A percentile compares a stretch with the other conserved stretches of the same genome.
These are phyloP conservation scores for Cymodocea nodosa DNA, from an alignment of 116 monocot genomes.

Conservation along the genomic window DNA sequence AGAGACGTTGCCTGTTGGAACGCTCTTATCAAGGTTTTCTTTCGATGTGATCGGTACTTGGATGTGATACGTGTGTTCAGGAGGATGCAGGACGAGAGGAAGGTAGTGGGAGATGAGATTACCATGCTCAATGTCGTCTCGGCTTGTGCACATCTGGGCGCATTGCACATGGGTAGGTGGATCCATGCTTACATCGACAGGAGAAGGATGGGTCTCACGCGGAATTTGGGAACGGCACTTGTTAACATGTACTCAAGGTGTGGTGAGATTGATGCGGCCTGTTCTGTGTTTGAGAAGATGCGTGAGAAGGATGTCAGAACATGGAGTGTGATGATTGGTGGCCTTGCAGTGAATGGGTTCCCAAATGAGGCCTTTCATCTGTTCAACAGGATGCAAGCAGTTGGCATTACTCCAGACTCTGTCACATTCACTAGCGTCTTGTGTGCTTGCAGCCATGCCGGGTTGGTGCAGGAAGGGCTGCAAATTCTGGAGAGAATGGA, in stretches of 20 bases:
- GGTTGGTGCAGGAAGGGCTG: constrained; percentile 35
- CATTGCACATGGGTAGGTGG: constrained; percentile 58
- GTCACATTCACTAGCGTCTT: constrained; percentile 36
- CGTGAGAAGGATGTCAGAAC: constrained; percentile 31
- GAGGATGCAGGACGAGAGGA: constrained; percentile 15
- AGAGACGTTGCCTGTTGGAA: constrained; percentile 57
- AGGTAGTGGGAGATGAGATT: constrained; percentile 32
- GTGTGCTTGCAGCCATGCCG: constrained; percentile 47
- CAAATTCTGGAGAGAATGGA: constrained; percentile 28
- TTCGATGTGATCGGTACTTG: constrained; percentile 11
- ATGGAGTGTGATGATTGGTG: constrained; percentile 61
- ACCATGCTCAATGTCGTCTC: constrained; percentile 43
- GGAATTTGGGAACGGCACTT: constrained; percentile 37
- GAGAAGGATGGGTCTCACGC: constrained; percentile 17
- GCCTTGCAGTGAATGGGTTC: constrained; percentile 42
- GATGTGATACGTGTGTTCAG: constrained; percentile 33
- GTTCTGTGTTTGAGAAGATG: constrained; percentile 27
- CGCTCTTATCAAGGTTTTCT: constrained; percentile 45
- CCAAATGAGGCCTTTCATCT: constrained; percentile 26
- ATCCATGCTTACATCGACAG: constrained; percentile 35
- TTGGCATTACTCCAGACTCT: constrained; percentile 29
- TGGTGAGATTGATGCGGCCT: constrained; percentile 38
- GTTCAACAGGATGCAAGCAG: constrained; percentile 27
- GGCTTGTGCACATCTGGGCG: constrained; percentile 45
- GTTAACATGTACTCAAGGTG: constrained; percentile 61